Base-by-base conservation (phyloP, 495 filamentous ascomycete species). In the Xeromyces bisporus region DNA sequence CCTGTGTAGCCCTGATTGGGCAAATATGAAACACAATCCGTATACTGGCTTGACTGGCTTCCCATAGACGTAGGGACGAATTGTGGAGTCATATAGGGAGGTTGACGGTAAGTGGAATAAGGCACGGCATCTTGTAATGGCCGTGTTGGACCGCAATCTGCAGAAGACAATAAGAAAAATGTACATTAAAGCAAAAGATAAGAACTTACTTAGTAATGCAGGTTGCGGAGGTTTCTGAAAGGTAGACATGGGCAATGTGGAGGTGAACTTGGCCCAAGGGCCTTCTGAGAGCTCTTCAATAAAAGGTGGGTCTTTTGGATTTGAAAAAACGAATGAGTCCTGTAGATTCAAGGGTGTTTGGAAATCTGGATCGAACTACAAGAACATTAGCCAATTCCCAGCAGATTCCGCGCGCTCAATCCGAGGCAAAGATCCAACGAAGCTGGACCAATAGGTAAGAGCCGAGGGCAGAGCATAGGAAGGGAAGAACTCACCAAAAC, bases 321-420 rank as follows among this genome's bases (percentile, higher is more conserved):
- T 64, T 33, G 59, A 64, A 41, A 65, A 52, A 38, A 63, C 64
- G 42, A 64, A 61, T 18, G 57, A 56, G 41, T 69, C 65, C 50
- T 62, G 64, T 37, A 68, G 38, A 37, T 68, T 67, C 32, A 69
- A 42, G 18, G 65, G 65, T 32, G 61, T 66, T 52, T 63, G 60
- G 37, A 62, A 56, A 33, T 60, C 55, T 36, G 62, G 51, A 39
- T 60, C 47, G 50, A 61, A 55, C 55, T 60, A 31, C 18, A 26
- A 32, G 23, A 31, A 29, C 31, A 20, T 33, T 20, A 33, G 24
- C 13, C 20, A 4, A 18, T 12, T 18, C 6, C 27, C 17, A 20
- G 23, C 18, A 15, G 13, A 12, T 15, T 12, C 18, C 10, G 25
- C 30, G n/a, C n/a, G 2, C 31, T 21, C 14, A 31, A 20, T 30